These are phyloP conservation scores for Colletotrichum plurivorum DNA, from an alignment of 2,329 filamentous ascomycete genomes.

Conservation along the genomic window DNA sequence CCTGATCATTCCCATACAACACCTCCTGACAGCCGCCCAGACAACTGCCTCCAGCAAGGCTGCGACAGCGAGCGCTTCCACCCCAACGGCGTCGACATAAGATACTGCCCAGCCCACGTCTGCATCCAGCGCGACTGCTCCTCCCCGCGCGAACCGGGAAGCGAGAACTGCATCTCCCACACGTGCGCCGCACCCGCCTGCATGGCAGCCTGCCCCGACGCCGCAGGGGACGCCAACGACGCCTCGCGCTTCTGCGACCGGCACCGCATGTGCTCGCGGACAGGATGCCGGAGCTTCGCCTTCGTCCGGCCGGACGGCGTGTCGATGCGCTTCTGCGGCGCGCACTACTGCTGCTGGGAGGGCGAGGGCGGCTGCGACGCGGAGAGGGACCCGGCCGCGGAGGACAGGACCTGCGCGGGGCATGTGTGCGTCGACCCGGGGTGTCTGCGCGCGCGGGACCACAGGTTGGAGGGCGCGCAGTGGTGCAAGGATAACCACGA, in stretches of 20 bases:
- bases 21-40: conserved; percentile 35
- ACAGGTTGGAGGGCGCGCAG: conserved; percentile 11
- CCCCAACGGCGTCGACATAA: conserved; percentile 41
- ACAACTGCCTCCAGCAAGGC: conserved; percentile 46
- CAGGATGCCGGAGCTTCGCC: conserved; percentile 45
- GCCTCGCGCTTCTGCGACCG: conserved; percentile 47
- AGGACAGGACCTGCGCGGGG: conserved; percentile 41
- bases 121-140: conserved; percentile 46
- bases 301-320: conserved; percentile 46
- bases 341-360: conserved; percentile 47
- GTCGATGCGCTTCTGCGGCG: conserved; percentile 46
- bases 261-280: conserved; percentile 46
- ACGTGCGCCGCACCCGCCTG: conserved; percentile 48
- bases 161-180: conserved; percentile 45
- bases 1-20: background rate
- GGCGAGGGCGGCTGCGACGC: conserved; percentile 44
- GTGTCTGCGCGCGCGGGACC: conserved; percentile 42
- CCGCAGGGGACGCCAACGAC: conserved; percentile 36
- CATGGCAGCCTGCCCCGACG: conserved; percentile 42
- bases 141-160: conserved; percentile 18
- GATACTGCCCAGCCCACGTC: conserved; percentile 48
- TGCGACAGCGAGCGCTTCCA: conserved; percentile 44
- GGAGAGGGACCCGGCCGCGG: conserved; percentile 37
- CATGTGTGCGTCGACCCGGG: conserved; percentile 43
- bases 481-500: conserved; percentile 45